Evolutionary conservation across 2,329 filamentous ascomycete species (phyloP), one percentile per base, ranked within the genome.

Genomic region (Aureobasidium sp.): DNA sequence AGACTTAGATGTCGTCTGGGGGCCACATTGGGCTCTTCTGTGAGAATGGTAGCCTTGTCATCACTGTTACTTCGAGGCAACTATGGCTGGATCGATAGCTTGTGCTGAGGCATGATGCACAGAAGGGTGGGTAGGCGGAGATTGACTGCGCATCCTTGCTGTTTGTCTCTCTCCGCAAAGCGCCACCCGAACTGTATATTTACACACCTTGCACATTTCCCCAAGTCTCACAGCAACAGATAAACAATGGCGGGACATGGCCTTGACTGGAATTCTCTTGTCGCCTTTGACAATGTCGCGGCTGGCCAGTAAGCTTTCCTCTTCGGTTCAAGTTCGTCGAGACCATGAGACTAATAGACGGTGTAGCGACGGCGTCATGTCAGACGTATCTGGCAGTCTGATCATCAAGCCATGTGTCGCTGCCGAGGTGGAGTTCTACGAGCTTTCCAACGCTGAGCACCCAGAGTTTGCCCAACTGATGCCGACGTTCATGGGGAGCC

Each of bases 341-440:
- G 22, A 12, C 52, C 4, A 40, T 52, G 61, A 24, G 9, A 56
- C 50, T 62, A 24, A 47, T 57, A 17, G 54, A 29, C 29, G 65
- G 49, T 12, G 31, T 71, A 97, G 92, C 77, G 92, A 95, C 67
- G 94, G 94, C 66, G 93, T 96, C 50, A 84, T 96, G 69, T 91
- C 88, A 71, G 91, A 96, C 70, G 80, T 83, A 61, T 85, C 90
- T 59, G 94, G 94, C 72, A 85, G 88, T 66, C 80, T 97, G 37
- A 89, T 99, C 72, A 90, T 97, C 72, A 99, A 99, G 76, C 94
- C 94, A 19, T 97, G 93, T 74, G 96, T 90, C 0, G 77, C 85
- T 65, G 81, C 86, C 66, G 94, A 99, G 77, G 85, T 97, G 68
- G 82, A 85, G 48, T 99, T 99, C 75, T 99, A 99, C 79, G 85